Base-by-base conservation (phyloP, 192 early-diverging fungal genomes). In the Backusella australiensis region DNA sequence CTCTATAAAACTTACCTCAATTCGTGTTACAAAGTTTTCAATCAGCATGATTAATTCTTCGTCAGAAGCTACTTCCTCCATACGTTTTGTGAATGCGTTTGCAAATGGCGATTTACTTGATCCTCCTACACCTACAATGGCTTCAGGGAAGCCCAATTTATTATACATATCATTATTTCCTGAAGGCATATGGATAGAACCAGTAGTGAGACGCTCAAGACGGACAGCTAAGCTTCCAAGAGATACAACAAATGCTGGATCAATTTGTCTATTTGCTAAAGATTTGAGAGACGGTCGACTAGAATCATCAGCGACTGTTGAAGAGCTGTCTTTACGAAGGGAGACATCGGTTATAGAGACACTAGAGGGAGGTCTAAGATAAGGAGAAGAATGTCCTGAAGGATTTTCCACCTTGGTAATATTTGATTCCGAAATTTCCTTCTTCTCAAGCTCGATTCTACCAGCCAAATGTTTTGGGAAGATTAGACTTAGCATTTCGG, bases 401-500 rank as follows among this genome's bases (percentile, higher is more conserved):
- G 67, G 67, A 34, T 39, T 39, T n/a, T 69, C 67, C 15, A 69
- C 23, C 35, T 63, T 41, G 29, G 35, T 26, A 26, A 63, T 63
- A 29, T 12, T 63, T 9, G 59, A 26, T 17, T 26, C 44, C 68
- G 79, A 39, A 23, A 83, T 39, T 44, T 85, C 80, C 44, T 70
- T 74, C 42, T 86, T 82, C 35, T 82, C 76, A n/a, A 78, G 12
- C 71, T 88, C 85, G 71, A 86, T 77, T 42, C 88, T 79, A 41
- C 81, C 86, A 6, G 80, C 78, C 23, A 89, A 52, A 29, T 80
- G 75, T 34, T 80, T 85, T 3, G 89, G 87, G 75, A 90, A 91
- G 11, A 96, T 90, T 77, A 93, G 76, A 38, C 87, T 92, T 34
- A 96, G 79, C 77, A 90, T 87, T 79, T 97, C 96, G 4, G 94